Base-by-base conservation (phyloP, 495 filamentous ascomycete species). In the Aspergillus carlsbadensis region DNA sequence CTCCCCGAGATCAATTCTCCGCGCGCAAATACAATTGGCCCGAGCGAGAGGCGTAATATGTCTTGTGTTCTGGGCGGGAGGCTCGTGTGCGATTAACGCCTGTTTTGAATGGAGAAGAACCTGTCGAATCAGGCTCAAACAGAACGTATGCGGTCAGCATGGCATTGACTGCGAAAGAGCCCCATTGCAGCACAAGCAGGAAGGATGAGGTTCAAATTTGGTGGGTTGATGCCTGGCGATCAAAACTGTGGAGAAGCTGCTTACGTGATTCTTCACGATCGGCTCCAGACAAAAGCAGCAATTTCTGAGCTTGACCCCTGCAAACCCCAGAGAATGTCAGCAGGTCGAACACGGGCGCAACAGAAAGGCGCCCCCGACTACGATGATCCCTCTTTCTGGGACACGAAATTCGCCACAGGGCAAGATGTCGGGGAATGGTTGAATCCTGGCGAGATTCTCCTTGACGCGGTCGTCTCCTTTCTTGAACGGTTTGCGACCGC, bases 351-450 rank as follows among this genome's bases (percentile, higher is more conserved):
- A 10, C 63, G 69, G 51, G 54, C 54, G 5, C 69, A 62, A 42
- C 40, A 61, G 8, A 63, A 56, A 17, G 71, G 71, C 0, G 70
- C 72, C 33, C 69, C 74, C 6, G 72, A 77, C 40, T 77, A 77
- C 33, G 72, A 77, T 48, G 58, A 69, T n/a, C 57, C 71, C 0
- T 44, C 49, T 6, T 77, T 67, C 52, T 77, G 74, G 74, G 67
- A 77, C 54, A 43, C 22, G 1, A 68, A 71, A 37, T 77, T 77
- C 36, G 69, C 70, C 17, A 73, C 63, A n/a, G 70, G 70, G 14
- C 63, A 57, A 14, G 74, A 77, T 67, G 67, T 73, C 8, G 72
- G 74, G 15, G 74, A 77, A 61, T 77, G 74, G 74, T 51, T 77
- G 45, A 77, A 77, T 37, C 42, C 71, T 5, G 74, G 74, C 37